Evolutionary conservation across 2,329 filamentous ascomycete species (phyloP).

Genomic region (Ilyonectria robusta): DNA sequence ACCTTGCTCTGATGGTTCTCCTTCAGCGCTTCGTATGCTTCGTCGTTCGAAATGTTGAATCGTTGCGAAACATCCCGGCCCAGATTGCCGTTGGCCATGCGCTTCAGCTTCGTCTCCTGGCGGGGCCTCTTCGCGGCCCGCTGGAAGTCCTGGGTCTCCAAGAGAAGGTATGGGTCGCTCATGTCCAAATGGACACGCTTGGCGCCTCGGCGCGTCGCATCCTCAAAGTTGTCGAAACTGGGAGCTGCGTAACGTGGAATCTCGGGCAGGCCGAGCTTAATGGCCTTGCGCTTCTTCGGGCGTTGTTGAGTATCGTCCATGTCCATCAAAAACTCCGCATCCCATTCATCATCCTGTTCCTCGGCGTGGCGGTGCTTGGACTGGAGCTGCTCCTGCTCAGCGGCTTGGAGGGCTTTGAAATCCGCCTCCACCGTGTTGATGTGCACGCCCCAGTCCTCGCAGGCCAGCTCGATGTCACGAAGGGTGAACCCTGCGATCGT

Average conservation of each 20-base stretch:
- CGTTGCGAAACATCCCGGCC: constrained; percentile 82
- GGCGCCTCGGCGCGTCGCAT: constrained; percentile 78
- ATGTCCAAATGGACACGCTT: constrained; percentile 88
- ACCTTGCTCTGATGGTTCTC: constrained; percentile 98
- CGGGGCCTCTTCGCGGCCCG: constrained; percentile 72
- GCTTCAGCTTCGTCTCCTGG: constrained; percentile 71
- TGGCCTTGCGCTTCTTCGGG: constrained; percentile 77
- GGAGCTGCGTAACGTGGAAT: constrained; percentile 74
- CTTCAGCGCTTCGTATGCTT: constrained; percentile 94
- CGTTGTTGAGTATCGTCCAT: constrained; percentile 63
- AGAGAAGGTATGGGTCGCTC: constrained; percentile 87
- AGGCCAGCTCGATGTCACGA: constrained; percentile 87
- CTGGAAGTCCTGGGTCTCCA: constrained; percentile 82
- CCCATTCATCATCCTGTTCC: constrained; percentile 73
- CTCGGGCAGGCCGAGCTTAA: constrained; percentile 71
- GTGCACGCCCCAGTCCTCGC: constrained; percentile 85
- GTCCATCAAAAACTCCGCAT: constrained; percentile 70
- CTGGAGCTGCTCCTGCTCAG: constrained; percentile 50
- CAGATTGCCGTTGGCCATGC: constrained; percentile 77
- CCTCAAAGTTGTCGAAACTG: constrained; percentile 85
- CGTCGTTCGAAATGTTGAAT: constrained; percentile 97
- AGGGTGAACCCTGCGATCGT: constrained; percentile 81
- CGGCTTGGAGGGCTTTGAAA: constrained; percentile 51
- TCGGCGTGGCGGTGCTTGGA: constrained; percentile 52
- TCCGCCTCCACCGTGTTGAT: constrained; percentile 64